Conservation (phyloP, 2,329 filamentous ascomycete species). For the Fusarium redolens region DNA sequence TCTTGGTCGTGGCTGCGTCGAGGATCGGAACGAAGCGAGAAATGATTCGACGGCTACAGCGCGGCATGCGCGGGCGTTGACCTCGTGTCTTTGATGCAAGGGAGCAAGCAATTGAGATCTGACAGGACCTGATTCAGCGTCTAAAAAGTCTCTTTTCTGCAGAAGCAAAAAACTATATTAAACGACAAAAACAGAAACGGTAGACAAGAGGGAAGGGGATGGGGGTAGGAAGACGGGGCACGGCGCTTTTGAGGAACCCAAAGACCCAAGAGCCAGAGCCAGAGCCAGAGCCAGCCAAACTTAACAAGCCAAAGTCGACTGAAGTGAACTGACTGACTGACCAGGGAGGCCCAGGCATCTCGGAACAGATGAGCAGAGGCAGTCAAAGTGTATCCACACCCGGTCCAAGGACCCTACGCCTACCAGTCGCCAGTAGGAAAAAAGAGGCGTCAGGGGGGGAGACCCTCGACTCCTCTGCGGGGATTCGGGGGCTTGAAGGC, state of each 20-base stretch:
- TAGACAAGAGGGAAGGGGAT: slow-evolving; percentile 38
- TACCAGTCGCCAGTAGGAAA: slow-evolving; percentile 31
- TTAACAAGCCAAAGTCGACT: slow-evolving; percentile 30
- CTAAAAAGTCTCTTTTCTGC: slow-evolving; percentile 17
- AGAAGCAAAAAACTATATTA: slow-evolving; percentile 19
- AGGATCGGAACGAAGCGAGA: slow-evolving; percentile 39
- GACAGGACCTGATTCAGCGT: slow-evolving; percentile 11
- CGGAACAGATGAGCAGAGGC: slow-evolving; percentile 38
- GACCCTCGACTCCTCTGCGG: slow-evolving; percentile 45
- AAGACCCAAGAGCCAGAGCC: slow-evolving; percentile 1
- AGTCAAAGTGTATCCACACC: slow-evolving; percentile 31
- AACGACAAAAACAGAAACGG: slow-evolving; percentile 21
- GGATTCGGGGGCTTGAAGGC: slow-evolving; percentile 37
- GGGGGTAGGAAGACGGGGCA: slow-evolving; percentile 39
- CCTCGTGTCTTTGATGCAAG: slow-evolving; percentile 37
- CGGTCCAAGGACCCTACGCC: slow-evolving; percentile 21
- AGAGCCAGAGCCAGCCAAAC: not conserved
- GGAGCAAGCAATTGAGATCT: slow-evolving; percentile 31
- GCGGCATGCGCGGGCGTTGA: slow-evolving; percentile 31
- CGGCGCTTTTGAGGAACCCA: slow-evolving; percentile 42
- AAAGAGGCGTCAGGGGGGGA: slow-evolving; percentile 45
- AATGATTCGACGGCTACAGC: slow-evolving; percentile 35
- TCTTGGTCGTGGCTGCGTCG: slow-evolving; percentile 26
- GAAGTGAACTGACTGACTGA: slow-evolving; percentile 37
- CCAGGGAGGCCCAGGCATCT: slow-evolving; percentile 31